Percentiles rank a stretch among this genome's conserved stretches.
These are phyloP conservation scores for Ceriops tagal DNA, from an alignment of 345 rosid species.

Conservation along the genomic window DNA sequence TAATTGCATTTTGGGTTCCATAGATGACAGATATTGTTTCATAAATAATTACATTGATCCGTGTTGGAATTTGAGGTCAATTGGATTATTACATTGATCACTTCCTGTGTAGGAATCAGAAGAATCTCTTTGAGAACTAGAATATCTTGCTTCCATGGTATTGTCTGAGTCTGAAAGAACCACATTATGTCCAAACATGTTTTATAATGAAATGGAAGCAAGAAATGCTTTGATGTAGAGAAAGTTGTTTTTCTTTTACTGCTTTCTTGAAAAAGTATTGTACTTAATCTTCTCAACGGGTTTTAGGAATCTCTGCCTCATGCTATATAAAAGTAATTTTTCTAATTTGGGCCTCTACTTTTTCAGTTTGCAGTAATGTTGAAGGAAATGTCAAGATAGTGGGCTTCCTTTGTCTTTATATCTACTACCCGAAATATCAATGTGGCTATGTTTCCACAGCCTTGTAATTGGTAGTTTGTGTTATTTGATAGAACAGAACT, in stretches of 20 bases:
- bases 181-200: neutral
- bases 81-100: too few relatives aligned
- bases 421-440: neutral
- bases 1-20: too few relatives aligned
- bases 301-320: neutral
- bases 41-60: too few relatives aligned
- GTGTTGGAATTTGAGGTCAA: too few relatives aligned
- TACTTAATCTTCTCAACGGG: neutral
- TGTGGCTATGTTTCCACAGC: neutral
- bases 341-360: neutral
- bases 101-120: too few relatives aligned
- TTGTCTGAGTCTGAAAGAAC: neutral
- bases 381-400: neutral
- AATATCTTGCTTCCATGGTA: too few relatives aligned
- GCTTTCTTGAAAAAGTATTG: neutral
- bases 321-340: neutral
- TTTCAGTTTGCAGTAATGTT: slow-evolving; percentile 18
- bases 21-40: too few relatives aligned
- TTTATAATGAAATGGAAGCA: too few relatives aligned
- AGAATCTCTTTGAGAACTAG: too few relatives aligned
- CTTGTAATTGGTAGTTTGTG: neutral
- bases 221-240: neutral
- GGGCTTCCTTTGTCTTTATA: neutral
- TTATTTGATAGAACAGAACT: neutral
- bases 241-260: neutral